Base-by-base conservation (phyloP, 1,284 basidiomycete genomes). In the Cutaneotrichosporon cavernicola region DNA sequence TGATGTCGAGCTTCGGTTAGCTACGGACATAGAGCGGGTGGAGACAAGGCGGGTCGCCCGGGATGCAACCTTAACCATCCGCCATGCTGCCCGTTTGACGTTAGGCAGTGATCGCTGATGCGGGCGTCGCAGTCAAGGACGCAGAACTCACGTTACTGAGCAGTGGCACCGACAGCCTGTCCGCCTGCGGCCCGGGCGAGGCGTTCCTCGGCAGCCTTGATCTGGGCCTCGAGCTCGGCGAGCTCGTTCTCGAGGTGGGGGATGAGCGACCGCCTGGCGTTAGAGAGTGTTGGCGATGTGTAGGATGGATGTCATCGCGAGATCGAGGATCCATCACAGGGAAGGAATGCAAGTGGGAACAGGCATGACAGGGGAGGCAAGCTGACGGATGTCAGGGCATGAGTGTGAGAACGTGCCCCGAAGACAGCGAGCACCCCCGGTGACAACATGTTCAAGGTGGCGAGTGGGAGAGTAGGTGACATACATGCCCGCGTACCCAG, bases 121-220 rank as follows among this genome's bases (percentile, higher is more conserved):
- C 9, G 14, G 4, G 5, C 14, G 4, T 43, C 40, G 40, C 40
- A 13, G 40, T 49, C 30, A 16, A 26, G 22, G 50, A 51, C 26
- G 9, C 6, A 51, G 50, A 16, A 53, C 55, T 56, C 38, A 56
- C 55, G 38, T 56, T 56, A 43, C 55, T 43, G 55, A 5, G 55
- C 55, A 22, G 55, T 56, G 5, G 55, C 55, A 16, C 36, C 38
- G 5, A 36, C 55, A 13, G 55, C 36, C 36, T 55, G 53, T 11
- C 38, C 38, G 55, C 55, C 21, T 5, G 49, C 34, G 4, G 47
- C 68, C 32, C 67, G 67, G 21, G 61, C 59, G 30, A 76, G 65
- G 8, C 74, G 64, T 60, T 76, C 77, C 65, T 79, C 77, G 50
- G 77, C 72, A 5, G 71, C 77, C 65, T 74, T 77, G 68, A 80